Conservation (phyloP, 164 flowering plant species). For the Hamamelis virginiana region DNA sequence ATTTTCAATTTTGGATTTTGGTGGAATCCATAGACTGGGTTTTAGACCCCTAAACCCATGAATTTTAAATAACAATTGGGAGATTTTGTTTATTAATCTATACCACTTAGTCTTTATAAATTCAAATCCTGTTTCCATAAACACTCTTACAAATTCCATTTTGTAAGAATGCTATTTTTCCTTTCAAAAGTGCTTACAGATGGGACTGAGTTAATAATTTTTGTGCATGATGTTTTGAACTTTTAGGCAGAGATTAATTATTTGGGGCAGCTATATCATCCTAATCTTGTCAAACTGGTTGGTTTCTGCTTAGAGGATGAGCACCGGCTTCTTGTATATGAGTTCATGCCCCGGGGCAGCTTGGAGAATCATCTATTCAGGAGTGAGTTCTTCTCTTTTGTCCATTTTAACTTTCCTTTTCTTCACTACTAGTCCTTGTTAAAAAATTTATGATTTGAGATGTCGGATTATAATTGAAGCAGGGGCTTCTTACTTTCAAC, state of each 20-base stretch:
- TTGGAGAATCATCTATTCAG: conserved; percentile 83
- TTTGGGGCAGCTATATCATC: conserved; percentile 74
- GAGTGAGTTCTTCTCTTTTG: conserved; percentile 51
- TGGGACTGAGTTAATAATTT: no score
- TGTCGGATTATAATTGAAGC: conserved; percentile 14
- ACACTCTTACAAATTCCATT: no score
- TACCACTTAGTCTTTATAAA: no score
- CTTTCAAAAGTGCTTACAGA: not conserved
- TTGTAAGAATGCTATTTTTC: not conserved
- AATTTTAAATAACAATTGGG: no score
- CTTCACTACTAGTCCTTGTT: not conserved
- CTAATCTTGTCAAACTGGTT: conserved; percentile 72
- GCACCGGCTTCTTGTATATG: conserved; percentile 74
- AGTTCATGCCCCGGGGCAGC: conserved; percentile 82
- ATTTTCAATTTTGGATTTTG: no score
- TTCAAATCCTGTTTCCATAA: no score
- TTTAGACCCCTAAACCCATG: no score
- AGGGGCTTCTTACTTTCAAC: conserved; percentile 78
- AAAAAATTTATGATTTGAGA: conserved; percentile 1
- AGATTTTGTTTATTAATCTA: no score
- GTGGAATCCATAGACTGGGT: no score
- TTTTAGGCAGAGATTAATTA: conserved; percentile 73
- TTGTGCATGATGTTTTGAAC: conserved; percentile 1
- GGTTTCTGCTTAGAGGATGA: conserved; percentile 87
- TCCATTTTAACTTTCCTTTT: not conserved